Conservation (phyloP, 352 stramenopile genomes). For the Elongisporangium senticosum region DNA sequence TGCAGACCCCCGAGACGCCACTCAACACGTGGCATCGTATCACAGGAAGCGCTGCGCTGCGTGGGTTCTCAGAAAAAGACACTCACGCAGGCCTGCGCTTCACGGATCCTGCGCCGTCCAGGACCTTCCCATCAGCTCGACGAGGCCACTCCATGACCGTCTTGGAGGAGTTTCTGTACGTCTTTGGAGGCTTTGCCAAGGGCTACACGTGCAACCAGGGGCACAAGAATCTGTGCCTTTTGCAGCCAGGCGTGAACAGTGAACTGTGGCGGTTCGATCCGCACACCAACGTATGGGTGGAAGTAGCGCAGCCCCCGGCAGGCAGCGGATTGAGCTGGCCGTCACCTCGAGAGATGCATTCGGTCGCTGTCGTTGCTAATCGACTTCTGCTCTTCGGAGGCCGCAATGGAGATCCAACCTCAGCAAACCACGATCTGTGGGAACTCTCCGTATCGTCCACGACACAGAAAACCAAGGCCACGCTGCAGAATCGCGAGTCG, state of each 20-base stretch:
- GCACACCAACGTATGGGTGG: conserved; percentile 41
- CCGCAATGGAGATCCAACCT: conserved; percentile 18
- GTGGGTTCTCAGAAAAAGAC: conserved; percentile 24
- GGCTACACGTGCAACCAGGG: conserved; percentile 54
- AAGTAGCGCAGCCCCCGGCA: conserved; percentile 13
- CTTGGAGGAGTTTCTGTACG: conserved; percentile 42
- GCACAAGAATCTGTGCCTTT: conserved; percentile 35
- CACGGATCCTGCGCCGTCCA: conserved; percentile 21
- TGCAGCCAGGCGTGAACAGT: conserved; percentile 36
- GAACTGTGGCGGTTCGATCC: conserved; percentile 70
- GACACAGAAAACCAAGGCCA: conserved; percentile 19
- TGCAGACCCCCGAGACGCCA: conserved; percentile 28
- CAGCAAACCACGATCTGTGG: conserved; percentile 55
- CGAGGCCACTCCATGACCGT: conserved; percentile 54
- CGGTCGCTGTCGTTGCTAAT: conserved; percentile 31
- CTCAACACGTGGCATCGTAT: conserved; percentile 38
- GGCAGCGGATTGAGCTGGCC: conserved; percentile 11
- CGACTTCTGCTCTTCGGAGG: conserved; percentile 63
- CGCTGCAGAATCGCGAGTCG: conserved; percentile 32
- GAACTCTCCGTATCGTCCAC: conserved; percentile 48
- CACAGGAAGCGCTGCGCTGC: conserved; percentile 15
- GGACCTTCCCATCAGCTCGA: conserved; percentile 39
- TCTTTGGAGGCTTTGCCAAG: conserved; percentile 58
- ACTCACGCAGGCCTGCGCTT: conserved; percentile 25
- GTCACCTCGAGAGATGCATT: conserved; percentile 51